Evolutionary conservation across 2,329 filamentous ascomycete genomes (phyloP).

Genomic region (Epichloe sylvatica): DNA sequence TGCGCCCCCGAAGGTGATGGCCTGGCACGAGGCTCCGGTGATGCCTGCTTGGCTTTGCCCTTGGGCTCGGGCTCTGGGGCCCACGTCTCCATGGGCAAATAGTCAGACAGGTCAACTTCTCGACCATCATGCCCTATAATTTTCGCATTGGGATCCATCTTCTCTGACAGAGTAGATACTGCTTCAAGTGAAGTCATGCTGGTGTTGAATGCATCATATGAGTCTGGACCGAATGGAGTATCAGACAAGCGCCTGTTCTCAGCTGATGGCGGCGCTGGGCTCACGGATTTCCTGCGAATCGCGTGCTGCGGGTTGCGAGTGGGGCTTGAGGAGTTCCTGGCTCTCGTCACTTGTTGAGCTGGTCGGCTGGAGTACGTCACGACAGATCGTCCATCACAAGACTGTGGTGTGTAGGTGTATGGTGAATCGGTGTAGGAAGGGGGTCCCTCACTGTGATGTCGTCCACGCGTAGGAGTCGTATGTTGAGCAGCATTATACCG

Average conservation of each 20-base stretch:
- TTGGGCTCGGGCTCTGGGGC: constrained; percentile 57
- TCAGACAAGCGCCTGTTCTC: constrained; percentile 41
- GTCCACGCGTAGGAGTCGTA: constrained; percentile 28
- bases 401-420: constrained; percentile 23
- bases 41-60: constrained; percentile 16
- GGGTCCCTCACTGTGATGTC: constrained; percentile 21
- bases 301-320: constrained; percentile 35
- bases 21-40: constrained; percentile 24
- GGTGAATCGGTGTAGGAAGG: constrained; percentile 14
- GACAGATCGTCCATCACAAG: constrained; percentile 28
- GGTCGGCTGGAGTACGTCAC: constrained; percentile 25
- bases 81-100: constrained; percentile 64
- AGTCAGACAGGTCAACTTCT: constrained; percentile 68
- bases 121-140: constrained; percentile 64
- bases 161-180: constrained; percentile 17
- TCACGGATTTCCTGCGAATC: constrained; percentile 59
- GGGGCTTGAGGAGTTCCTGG: constrained; percentile 22
- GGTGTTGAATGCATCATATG: constrained; percentile 61
- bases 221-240: constrained; percentile 61
- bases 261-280: constrained; percentile 45
- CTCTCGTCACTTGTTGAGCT: constrained; percentile 14
- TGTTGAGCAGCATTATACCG: constrained; percentile 28
- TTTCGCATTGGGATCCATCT: constrained; percentile 46
- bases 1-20: constrained; percentile 36
- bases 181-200: constrained; percentile 25